Evolutionary conservation across 495 filamentous ascomycete genomes (phyloP).

Genomic region (Penicillium cinerascens): DNA sequence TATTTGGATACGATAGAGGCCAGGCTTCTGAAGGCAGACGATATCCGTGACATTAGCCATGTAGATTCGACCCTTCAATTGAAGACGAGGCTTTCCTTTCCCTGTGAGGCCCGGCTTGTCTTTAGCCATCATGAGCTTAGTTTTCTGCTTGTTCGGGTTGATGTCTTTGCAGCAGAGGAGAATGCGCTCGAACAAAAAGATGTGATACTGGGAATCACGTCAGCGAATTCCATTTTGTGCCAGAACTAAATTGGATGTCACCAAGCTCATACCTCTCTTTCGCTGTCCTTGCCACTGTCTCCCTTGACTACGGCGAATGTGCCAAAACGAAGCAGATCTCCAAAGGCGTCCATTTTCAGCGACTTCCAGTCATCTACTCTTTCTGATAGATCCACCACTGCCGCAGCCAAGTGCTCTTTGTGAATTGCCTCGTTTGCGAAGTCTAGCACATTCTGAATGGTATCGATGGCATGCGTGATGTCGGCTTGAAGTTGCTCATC

Average conservation of each 20-base stretch:
- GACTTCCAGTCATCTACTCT: conserved; percentile 99
- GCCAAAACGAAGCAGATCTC: conserved; percentile 83
- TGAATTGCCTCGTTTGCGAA: conserved; percentile 87
- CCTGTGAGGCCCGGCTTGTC: conserved; percentile 65
- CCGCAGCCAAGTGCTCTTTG: conserved; percentile 74
- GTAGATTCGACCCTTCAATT: conserved; percentile 95
- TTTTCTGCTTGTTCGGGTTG: conserved; percentile 78
- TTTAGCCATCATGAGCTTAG: conserved; percentile 61
- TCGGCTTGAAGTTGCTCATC: conserved; percentile 66
- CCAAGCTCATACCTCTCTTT: conserved; percentile 67
- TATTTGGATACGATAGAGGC: conserved; percentile 91
- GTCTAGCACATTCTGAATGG: conserved; percentile 71
- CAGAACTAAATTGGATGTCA: not conserved
- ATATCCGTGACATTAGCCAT: conserved; percentile 99
- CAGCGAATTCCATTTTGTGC: conserved; percentile 14
- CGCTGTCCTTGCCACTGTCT: conserved; percentile 68
- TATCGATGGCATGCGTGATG: conserved; percentile 66
- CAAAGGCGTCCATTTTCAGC: conserved; percentile 84
- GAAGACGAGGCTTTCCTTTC: conserved; percentile 75
- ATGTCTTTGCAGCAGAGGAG: conserved; percentile 97
- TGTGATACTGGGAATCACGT: conserved; percentile 71
- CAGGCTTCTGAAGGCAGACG: conserved; percentile 74
- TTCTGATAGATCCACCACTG: conserved; percentile 71
- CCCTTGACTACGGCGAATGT: conserved; percentile 91
- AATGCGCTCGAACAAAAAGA: conserved; percentile 94